A percentile compares a stretch with the other conserved stretches of the same genome.
These are phyloP conservation scores for Glaciozyma antarctica DNA, from an alignment of 768 basidiomycete genomes.

Conservation along the genomic window DNA sequence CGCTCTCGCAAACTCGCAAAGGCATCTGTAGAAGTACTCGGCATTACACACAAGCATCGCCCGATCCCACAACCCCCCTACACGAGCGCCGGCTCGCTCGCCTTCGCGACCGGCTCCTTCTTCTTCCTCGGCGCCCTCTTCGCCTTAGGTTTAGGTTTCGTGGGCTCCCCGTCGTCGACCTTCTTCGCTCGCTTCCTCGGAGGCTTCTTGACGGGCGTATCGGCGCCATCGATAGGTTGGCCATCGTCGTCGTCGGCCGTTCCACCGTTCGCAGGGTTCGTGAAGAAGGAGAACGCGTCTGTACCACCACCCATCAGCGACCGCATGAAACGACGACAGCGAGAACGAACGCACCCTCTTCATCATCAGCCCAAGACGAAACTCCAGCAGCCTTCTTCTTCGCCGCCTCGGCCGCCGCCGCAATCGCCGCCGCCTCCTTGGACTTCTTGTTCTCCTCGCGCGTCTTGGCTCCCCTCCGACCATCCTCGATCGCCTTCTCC, in stretches of 20 bases:
- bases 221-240: constrained; percentile 12
- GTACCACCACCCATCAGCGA: neutral
- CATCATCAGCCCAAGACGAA: constrained; percentile 24
- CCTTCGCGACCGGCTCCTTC: neutral
- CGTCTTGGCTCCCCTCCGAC: constrained; percentile 8
- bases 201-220: constrained; percentile 15
- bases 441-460: constrained; percentile 7
- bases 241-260: constrained; percentile 26
- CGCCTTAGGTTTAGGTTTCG: constrained; percentile 17
- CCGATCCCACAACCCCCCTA: too few species aligned
- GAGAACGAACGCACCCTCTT: constrained; percentile 18
- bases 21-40: too few species aligned
- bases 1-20: too few species aligned
- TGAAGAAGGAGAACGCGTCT: constrained; percentile 30
- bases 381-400: constrained; percentile 8
- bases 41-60: too few species aligned
- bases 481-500: constrained; percentile 36
- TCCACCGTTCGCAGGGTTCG: constrained; percentile 15
- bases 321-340: neutral
- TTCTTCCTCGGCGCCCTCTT: neutral
- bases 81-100: too few species aligned
- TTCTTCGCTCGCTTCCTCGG: constrained; percentile 22
- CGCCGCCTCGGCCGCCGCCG: constrained; percentile 1
- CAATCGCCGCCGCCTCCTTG: neutral
- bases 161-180: constrained; percentile 21